Evolutionary conservation across 176 grass and related monocot genomes (phyloP).

Genomic region (Ensete glaucum): DNA sequence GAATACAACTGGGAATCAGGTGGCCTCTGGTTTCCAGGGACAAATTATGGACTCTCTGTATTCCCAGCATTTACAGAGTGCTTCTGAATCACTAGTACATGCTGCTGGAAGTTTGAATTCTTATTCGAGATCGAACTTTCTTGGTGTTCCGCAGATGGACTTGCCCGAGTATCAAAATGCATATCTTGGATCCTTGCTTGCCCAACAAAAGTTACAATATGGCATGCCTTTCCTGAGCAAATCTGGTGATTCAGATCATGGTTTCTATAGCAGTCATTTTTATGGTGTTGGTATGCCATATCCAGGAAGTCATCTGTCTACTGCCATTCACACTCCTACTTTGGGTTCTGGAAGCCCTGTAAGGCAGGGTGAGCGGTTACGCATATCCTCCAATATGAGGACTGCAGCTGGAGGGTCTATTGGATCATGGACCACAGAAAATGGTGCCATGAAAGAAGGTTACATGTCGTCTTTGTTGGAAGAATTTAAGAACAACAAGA

Average conservation of each 20-base stretch:
- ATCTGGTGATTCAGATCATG: slow-evolving; percentile 45
- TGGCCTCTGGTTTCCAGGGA: slow-evolving; percentile 6
- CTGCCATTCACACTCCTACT: slow-evolving; percentile 32
- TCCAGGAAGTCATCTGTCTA: slow-evolving; percentile 46
- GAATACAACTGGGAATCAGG: slow-evolving; percentile 12
- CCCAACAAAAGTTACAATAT: slow-evolving; percentile 33
- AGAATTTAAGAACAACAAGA: slow-evolving; percentile 97
- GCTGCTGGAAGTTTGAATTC: slow-evolving; percentile 13
- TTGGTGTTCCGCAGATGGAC: not conserved
- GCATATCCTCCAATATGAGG: slow-evolving; percentile 34
- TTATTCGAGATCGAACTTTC: slow-evolving; percentile 10
- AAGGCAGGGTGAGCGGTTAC: slow-evolving; percentile 56
- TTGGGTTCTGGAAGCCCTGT: slow-evolving; percentile 38
- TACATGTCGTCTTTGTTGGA: slow-evolving; percentile 67
- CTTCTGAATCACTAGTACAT: not conserved
- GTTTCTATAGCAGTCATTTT: slow-evolving; percentile 47
- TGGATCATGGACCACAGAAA: slow-evolving; percentile 47
- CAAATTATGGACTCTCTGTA: not conserved
- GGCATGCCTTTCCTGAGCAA: slow-evolving; percentile 46
- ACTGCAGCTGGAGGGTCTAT: slow-evolving; percentile 32
- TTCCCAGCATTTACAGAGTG: not conserved
- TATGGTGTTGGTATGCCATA: slow-evolving; percentile 63
- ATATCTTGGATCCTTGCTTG: slow-evolving; percentile 12
- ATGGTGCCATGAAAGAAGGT: slow-evolving; percentile 45
- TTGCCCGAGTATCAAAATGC: slow-evolving; percentile 9